phyloP scores from a whole-genome alignment of 495 filamentous ascomycete genomes.

The Hypomontagnella submonticulosa region DNA sequence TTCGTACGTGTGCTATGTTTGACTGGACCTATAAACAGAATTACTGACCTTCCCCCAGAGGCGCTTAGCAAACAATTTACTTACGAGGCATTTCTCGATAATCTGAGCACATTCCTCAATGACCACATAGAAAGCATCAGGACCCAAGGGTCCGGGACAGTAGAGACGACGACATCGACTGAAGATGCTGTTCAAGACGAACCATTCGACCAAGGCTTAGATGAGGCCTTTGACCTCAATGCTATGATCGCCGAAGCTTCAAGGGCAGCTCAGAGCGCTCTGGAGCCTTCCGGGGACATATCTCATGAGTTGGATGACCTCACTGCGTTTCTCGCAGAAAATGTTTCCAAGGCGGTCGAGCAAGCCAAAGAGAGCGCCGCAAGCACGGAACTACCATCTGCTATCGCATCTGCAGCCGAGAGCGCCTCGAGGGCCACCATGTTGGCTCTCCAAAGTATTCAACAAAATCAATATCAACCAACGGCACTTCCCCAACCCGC shows the following conservation, averaged over 20 bases:
- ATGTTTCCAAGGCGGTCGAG: conserved; percentile 48
- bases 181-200: conserved; percentile 45
- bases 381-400: conserved; percentile 43
- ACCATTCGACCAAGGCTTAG: conserved; percentile 21
- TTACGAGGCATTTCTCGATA: conserved; percentile 81
- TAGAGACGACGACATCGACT: conserved; percentile 52
- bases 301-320: conserved; percentile 43
- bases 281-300: conserved; percentile 24
- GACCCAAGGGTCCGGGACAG: conserved; percentile 56
- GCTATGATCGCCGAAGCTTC: conserved; percentile 49
- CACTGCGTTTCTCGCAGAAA: conserved; percentile 48
- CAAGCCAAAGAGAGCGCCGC: conserved; percentile 43
- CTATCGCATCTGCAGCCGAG: conserved; percentile 48
- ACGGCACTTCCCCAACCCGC: conserved; percentile 46
- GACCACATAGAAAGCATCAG: conserved; percentile 77
- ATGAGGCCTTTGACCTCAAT: conserved; percentile 45
- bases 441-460: conserved; percentile 48
- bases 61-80: conserved; percentile 79
- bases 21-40: background rate
- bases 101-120: conserved; percentile 77
- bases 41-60: conserved; percentile 51
- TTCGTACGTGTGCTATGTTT: conserved; percentile 53
- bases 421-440: conserved; percentile 49
- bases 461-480: conserved; percentile 50
- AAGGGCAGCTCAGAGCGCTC: conserved; percentile 44